phyloP scores from a whole-genome alignment of 352 stramenopile species.

The Globisporangium orthogonon region DNA sequence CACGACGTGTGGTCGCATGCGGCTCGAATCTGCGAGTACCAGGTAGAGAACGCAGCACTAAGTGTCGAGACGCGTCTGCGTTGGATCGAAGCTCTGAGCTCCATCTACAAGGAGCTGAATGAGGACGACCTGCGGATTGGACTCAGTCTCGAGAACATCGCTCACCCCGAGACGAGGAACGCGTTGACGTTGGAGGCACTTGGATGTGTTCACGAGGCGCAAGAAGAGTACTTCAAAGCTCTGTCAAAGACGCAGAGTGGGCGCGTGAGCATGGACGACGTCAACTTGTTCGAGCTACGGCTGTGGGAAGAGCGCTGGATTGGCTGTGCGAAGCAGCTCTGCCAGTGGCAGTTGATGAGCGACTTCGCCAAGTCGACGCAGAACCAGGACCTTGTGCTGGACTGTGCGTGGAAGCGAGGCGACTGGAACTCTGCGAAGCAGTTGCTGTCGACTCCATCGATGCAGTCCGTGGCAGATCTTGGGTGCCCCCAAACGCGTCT shows the following conservation, averaged over 20 bases:
- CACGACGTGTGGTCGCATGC: slow-evolving; percentile 82
- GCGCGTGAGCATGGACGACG: slow-evolving; percentile 66
- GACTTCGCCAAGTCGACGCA: slow-evolving; percentile 89
- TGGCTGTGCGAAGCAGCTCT: slow-evolving; percentile 87
- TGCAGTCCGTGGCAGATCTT: slow-evolving; percentile 54
- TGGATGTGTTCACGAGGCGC: slow-evolving; percentile 77
- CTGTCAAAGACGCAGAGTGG: slow-evolving; percentile 73
- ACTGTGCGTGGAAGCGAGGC: slow-evolving; percentile 89
- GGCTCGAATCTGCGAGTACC: slow-evolving; percentile 71
- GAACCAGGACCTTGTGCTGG: slow-evolving; percentile 89
- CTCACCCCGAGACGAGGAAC: slow-evolving; percentile 62
- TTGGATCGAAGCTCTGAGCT: slow-evolving; percentile 82
- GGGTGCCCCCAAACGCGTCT: slow-evolving; percentile 73
- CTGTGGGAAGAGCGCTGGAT: slow-evolving; percentile 90
- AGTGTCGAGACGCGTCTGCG: slow-evolving; percentile 66
- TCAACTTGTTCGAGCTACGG: slow-evolving; percentile 82
- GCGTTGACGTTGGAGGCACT: slow-evolving; percentile 77
- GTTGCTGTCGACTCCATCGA: slow-evolving; percentile 54
- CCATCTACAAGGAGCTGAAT: slow-evolving; percentile 84
- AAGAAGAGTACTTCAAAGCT: slow-evolving; percentile 85
- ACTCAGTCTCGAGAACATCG: slow-evolving; percentile 70
- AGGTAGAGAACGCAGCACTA: slow-evolving; percentile 67
- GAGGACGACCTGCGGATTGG: slow-evolving; percentile 80
- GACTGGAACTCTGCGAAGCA: slow-evolving; percentile 87
- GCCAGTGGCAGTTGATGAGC: slow-evolving; percentile 91